Base-by-base conservation (phyloP, 306 rosid species). In the Malus sylvestris region DNA sequence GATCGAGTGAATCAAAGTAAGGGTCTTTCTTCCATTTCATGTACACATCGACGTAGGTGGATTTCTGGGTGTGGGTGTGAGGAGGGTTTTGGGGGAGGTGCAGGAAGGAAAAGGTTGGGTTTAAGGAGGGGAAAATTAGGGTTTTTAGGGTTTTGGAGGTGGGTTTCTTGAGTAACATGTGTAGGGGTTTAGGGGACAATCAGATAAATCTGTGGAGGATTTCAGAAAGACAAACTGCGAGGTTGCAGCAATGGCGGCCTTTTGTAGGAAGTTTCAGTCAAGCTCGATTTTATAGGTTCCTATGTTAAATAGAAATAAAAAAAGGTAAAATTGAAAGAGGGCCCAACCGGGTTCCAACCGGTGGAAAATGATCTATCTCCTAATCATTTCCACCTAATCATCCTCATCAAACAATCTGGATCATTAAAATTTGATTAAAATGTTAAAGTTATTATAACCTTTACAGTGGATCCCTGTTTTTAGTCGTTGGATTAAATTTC, bases 11-110 rank as follows among this genome's bases (percentile, higher is more conserved):
- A 67, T 94, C 97, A 76, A 85, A 91, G 79, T 84, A 90, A 0
- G 87, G 70, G 68, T 94, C 98, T 73, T 91, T 87, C 84, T 91
- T 94, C 96, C 98, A 91, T 76, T 90, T 87, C 98, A 91, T 91
- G 79, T 89, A 91, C 58, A 94, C 96, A 84, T 94, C 85, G 33
- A 94, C 98, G 45, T 90, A 94, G 83, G 71, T 72, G 67, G 58
- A 72, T 22, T 79, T 84, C 80, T 82, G 94, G 68, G 81, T 70
- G 81, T 81, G 78, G 10, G 59, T 22, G 75, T 76, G 61, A 67
- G 93, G 86, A 78, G 68, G 79, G 55, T 72, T 33, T 9, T 76
- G 73, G 71, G 70, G 42, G 32, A 40, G 73, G 82, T 4, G 20
- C 20, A 51, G 20, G 70, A 29, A 67, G 68, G 51, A 78, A 57